phyloP scores from a whole-genome alignment of 1,284 basidiomycete genomes.

The Moniliophthora roreri region DNA sequence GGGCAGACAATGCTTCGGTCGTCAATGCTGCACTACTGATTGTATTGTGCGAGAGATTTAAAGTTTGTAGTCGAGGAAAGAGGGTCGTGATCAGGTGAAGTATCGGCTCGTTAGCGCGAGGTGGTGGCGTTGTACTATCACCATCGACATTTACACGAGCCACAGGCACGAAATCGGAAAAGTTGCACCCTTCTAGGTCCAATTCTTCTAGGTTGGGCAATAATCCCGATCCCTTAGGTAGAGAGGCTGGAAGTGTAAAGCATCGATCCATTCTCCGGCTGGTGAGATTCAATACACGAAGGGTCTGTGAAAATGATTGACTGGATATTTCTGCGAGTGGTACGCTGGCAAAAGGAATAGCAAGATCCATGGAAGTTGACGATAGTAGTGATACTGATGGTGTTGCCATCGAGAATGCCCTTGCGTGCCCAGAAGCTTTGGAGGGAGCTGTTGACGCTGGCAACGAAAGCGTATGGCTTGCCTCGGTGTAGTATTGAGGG shows the following conservation, averaged over 20 bases:
- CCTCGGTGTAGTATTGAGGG: conserved; percentile 57
- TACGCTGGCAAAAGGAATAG: conserved; percentile 64
- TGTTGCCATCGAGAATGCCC: conserved; percentile 59
- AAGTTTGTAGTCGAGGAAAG: conserved; percentile 65
- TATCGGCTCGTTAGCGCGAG: conserved; percentile 48
- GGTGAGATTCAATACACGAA: conserved; percentile 60
- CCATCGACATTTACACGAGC: conserved; percentile 24
- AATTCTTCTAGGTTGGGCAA: conserved; percentile 72
- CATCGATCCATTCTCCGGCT: conserved; percentile 66
- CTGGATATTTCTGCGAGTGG: conserved; percentile 59
- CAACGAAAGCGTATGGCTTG: conserved; percentile 58
- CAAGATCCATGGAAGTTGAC: conserved; percentile 44
- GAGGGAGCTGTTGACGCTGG: conserved; percentile 57
- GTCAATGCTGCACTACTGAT: conserved; percentile 55
- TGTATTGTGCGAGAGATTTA: conserved; percentile 74
- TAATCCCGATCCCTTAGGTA: conserved; percentile 34
- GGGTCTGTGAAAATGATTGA: conserved; percentile 60
- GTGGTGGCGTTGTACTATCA: conserved; percentile 26
- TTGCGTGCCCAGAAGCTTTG: conserved; percentile 47
- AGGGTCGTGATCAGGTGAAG: conserved; percentile 57
- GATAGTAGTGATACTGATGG: conserved; percentile 27
- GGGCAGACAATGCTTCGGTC: conserved; percentile 39
- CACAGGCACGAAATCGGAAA: conserved; percentile 55
- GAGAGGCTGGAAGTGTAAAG: conserved; percentile 50
- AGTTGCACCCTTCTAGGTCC: conserved; percentile 65